These are phyloP conservation scores for Penicillium aurantiogriseum DNA, from an alignment of 2,329 filamentous ascomycete species.

Conservation along the genomic window DNA sequence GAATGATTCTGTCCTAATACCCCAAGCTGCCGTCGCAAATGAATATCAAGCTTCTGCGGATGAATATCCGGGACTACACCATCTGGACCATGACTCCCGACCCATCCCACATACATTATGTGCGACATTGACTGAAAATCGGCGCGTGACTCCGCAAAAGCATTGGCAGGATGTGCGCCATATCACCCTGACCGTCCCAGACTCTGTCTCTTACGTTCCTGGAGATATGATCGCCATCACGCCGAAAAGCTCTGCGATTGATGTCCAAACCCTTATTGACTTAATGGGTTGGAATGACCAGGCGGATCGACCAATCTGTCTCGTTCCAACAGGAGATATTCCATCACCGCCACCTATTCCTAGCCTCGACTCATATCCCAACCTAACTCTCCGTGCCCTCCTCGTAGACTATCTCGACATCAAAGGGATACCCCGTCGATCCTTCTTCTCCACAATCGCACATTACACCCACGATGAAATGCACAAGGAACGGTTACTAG, in stretches of 20 bases:
- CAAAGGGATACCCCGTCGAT: slow-evolving; percentile 80
- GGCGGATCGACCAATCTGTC: slow-evolving; percentile 67
- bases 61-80: slow-evolving; percentile 23
- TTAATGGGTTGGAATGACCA: slow-evolving; percentile 75
- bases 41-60: slow-evolving; percentile 8
- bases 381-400: slow-evolving; percentile 68
- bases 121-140: slow-evolving; percentile 64
- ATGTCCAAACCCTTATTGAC: slow-evolving; percentile 74
- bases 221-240: slow-evolving; percentile 80
- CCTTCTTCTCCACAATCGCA: slow-evolving; percentile 76
- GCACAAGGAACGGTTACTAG: slow-evolving; percentile 77
- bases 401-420: slow-evolving; percentile 84
- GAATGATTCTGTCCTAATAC: neutral
- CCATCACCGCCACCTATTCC: slow-evolving; percentile 32
- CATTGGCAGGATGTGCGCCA: slow-evolving; percentile 96
- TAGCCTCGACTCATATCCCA: slow-evolving; percentile 36
- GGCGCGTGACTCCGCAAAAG: slow-evolving; percentile 66
- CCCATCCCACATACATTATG: slow-evolving; percentile 57
- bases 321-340: slow-evolving; percentile 40
- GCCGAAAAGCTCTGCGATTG: slow-evolving; percentile 79
- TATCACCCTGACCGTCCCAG: slow-evolving; percentile 58
- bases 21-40: neutral
- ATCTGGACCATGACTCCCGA: slow-evolving; percentile 48
- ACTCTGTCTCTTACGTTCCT: slow-evolving; percentile 56
- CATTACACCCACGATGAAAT: slow-evolving; percentile 69